Conservation (phyloP, 2,329 filamentous ascomycete genomes). For the Fusarium torulosum region DNA sequence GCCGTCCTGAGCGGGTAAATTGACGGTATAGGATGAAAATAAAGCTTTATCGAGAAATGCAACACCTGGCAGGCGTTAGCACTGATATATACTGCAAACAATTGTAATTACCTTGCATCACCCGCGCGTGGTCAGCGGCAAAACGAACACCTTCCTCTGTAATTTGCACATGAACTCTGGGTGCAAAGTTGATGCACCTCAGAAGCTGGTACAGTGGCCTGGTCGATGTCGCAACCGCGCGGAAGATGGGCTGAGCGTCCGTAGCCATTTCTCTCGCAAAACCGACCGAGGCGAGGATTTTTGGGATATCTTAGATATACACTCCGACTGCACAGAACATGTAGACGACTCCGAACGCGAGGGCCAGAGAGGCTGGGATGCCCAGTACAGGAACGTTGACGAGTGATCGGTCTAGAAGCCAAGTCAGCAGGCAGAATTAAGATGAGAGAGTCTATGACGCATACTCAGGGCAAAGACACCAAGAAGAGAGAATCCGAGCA, state of each 20-base stretch:
- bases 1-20: conserved; percentile 57
- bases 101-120: conserved; percentile 80
- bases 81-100: neutral
- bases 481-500: conserved; percentile 78
- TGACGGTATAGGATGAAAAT: conserved; percentile 87
- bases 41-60: conserved; percentile 90
- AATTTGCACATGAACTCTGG: conserved; percentile 76
- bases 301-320: conserved; percentile 82
- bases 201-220: conserved; percentile 76
- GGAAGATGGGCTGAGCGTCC: conserved; percentile 69
- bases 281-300: conserved; percentile 49
- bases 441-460: conserved; percentile 38
- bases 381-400: conserved; percentile 82
- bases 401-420: conserved; percentile 80
- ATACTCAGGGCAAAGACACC: conserved; percentile 89
- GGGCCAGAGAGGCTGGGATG: conserved; percentile 85
- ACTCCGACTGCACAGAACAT: conserved; percentile 99
- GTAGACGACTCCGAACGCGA: conserved; percentile 96
- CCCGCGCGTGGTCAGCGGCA: conserved; percentile 86
- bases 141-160: conserved; percentile 88
- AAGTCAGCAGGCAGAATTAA: conserved; percentile 34
- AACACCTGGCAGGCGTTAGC: conserved; percentile 50
- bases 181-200: conserved; percentile 70
- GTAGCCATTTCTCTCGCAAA: conserved; percentile 54
- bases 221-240: conserved; percentile 81